Conservation (phyloP, 2,329 filamentous ascomycete species). For the Beauveria bassiana region DNA sequence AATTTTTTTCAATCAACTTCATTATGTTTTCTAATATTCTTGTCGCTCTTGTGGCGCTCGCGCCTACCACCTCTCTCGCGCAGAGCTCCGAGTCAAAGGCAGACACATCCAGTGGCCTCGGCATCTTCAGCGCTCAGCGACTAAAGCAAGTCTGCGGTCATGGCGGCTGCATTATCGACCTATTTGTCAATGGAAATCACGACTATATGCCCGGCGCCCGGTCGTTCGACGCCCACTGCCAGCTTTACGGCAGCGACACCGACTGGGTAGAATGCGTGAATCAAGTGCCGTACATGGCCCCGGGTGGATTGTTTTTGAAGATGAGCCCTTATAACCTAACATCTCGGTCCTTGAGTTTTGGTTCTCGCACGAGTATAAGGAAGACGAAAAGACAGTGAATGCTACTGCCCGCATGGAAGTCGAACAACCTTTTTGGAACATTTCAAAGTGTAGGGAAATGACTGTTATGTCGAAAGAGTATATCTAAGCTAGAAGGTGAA, state of each 20-base stretch:
- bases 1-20: too few species aligned
- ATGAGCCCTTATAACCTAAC: not conserved
- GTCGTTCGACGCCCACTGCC: not conserved
- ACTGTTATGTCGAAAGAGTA: not conserved
- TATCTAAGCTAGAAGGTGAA: not conserved
- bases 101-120: too few species aligned
- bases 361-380: not conserved
- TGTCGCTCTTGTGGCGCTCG: too few species aligned
- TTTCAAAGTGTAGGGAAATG: not conserved
- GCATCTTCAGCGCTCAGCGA: too few species aligned
- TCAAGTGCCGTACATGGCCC: not conserved
- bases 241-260: not conserved
- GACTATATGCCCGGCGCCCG: too few species aligned
- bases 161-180: too few species aligned
- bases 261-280: not conserved
- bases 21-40: too few species aligned
- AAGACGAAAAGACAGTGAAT: not conserved
- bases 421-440: not conserved
- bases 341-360: not conserved
- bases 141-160: too few species aligned
- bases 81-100: too few species aligned
- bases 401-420: not conserved
- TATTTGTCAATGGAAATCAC: too few species aligned
- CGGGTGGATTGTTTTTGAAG: not conserved
- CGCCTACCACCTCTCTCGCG: too few species aligned